Base-by-base conservation (phyloP, 495 filamentous ascomycete species). In the Aspergillus indologenus region DNA sequence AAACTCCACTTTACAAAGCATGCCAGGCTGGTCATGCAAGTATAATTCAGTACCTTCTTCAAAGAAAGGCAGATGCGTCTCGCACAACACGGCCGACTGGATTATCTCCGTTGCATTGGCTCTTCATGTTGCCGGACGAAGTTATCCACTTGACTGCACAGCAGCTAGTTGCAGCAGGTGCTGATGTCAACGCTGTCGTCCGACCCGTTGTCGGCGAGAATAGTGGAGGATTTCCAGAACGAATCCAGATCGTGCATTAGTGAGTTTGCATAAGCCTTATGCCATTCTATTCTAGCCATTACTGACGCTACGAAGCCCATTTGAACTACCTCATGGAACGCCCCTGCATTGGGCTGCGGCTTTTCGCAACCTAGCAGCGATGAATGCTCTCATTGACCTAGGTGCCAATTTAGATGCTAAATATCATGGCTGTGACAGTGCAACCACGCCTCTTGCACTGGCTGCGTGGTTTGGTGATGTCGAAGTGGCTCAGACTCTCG, bases 1-100 rank as follows among this genome's bases (percentile, higher is more conserved):
- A 71, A 50, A 71, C 68, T 17, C 56, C 70, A 21, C 50, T 73
- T 8, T 71, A 73, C 54, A 69, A 69, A 50, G 68, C 68, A 21
- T 68, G 61, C 45, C 58, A 67, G 42, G 68, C 68, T 20, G 70
- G 66, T 12, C 62, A 71, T 56, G 45, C 51, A 4, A 49, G 64
- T 1, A 61, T 58, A 29, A 57, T 71, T 45, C 26, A 57, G 24
- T 17, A 53, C n/a, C 55, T 71, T 17, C 53, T 71, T 26, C 48
- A 63, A n/a, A 51, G 47, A 5, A 55, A 58, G 20, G 69, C 67
- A 19, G 58, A 56, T 53, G 63, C 69, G 23, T 44, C 55, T 15
- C 55, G 59, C 12, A 45, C 26, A 15, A 61, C 63, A 12, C 44
- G 22, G 21, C 56, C 53, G 23, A 57, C 58, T 3, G 29, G 20